These are phyloP conservation scores for Toxoplasma gondii DNA, from an alignment of 169 alveolate genomes.

Conservation along the genomic window DNA sequence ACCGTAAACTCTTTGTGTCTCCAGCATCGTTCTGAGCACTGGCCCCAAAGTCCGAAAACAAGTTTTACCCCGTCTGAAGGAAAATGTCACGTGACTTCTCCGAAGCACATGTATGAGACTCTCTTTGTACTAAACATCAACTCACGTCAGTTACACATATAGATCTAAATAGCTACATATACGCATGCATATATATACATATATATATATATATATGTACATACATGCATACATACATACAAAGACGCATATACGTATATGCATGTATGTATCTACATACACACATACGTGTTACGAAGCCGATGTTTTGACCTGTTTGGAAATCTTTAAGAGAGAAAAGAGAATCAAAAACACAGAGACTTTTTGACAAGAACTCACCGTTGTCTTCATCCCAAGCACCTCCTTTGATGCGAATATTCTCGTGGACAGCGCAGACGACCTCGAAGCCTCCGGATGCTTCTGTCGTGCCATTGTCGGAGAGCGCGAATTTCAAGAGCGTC, in stretches of 20 bases:
- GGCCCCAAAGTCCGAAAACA: too few relatives aligned
- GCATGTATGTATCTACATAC: neutral
- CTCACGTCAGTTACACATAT: too few relatives aligned
- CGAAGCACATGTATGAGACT: too few relatives aligned
- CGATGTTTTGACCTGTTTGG: neutral
- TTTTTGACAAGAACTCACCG: constrained; percentile 22
- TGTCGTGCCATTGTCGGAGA: neutral
- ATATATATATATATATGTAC: neutral
- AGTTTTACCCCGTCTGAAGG: too few relatives aligned
- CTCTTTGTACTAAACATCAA: too few relatives aligned
- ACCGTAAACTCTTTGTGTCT: too few relatives aligned
- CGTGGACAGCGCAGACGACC: constrained; percentile 74
- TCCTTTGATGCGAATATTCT: constrained; percentile 78
- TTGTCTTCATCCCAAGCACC: constrained; percentile 80
- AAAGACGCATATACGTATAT: neutral
- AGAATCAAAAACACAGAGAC: neutral
- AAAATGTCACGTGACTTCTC: too few relatives aligned
- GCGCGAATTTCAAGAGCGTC: constrained; percentile 38
- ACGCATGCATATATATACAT: neutral
- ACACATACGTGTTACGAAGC: neutral
- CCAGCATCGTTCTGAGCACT: too few relatives aligned
- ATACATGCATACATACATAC: neutral
- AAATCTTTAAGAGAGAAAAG: neutral
- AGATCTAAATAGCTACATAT: neutral
- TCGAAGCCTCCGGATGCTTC: constrained; percentile 57